Base-by-base conservation (phyloP, 1,284 basidiomycete genomes). In the Rhodotorula sp. region DNA sequence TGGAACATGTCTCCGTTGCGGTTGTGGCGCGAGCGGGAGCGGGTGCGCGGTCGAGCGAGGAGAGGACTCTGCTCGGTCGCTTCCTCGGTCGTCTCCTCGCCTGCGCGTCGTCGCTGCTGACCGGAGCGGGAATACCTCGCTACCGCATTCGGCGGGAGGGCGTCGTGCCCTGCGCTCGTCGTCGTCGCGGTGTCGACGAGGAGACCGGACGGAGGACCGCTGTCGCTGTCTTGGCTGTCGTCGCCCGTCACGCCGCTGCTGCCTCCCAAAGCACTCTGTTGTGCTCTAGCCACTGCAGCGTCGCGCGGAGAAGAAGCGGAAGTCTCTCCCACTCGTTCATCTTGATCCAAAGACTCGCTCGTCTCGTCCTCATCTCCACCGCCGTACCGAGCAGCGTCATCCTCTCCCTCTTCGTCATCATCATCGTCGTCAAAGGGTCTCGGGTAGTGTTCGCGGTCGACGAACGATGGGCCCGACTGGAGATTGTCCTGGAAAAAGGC, bases 401-500 rank as follows among this genome's bases (percentile, higher is more conserved):
- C 29, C 7, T 16, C 5, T 10, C 34, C 29, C 7, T 16, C 5
- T 10, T 34, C 10, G 46, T 51, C 65, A 4, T 62, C 60, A 43
- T 46, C 34, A 18, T 74, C 51, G 26, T 76, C 73, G 61, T 77
- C 65, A 18, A 20, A 15, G n/a, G 70, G 70, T 4, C 72, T 69
- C 2, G 67, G 67, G 52, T 76, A 76, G 43, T 73, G 70, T 29
- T n/a, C 26, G 2, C 20, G 3, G 54, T 75, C 71, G 54, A 79
- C 73, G 65, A 78, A 78, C 26, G 68, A 70, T 1, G 78, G 75
- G 0, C 71, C 73, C 2, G 73, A 64, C 1, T 75, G 71, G 26
- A 79, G 67, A 61, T 78, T 77, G 31, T 76, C 71, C 31, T 71
- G 70, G 61, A 73, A 75, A 71, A 78, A 77, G 48, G 66, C 70